Base-by-base conservation (phyloP, 202 grass and related monocot species). In the Cymbopogon flexuosus region DNA sequence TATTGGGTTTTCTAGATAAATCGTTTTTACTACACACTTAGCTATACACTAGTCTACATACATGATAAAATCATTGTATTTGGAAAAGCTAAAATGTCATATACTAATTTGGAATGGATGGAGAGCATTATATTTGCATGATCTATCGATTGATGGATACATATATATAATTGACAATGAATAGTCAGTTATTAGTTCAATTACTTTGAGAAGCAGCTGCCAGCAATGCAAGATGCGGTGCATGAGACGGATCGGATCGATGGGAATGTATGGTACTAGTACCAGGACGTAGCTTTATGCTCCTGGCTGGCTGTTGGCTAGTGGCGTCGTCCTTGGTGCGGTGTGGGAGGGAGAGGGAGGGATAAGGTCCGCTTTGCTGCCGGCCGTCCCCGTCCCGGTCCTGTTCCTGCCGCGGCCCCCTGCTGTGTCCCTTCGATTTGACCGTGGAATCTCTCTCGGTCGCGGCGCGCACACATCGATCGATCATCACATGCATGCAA, bases 361-460 rank as follows among this genome's bases (percentile, higher is more conserved):
- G n/a, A n/a, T 79, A 60, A 87, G 68, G 34, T 29, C 36, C 61
- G 63, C 23, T 84, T 72, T 65, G 64, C 65, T 27, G 77, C 12
- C 72, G 72, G 77, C 77, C 72, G 71, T 85, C 70, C 42, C 62
- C 49, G 49, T 54, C 51, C 51, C 52, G 52, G 72, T 81, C 72
- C 72, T 76, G 71, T 81, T 56, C 56, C 62, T 75, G 80, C 75
- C 36, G 12, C 16, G 12, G 68, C 41, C 68, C 13, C 40, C 68
- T 4, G 34, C 61, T 8, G 29, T 16, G 58, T 30, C 42, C 24
- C 72, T 46, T 29, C 65, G 67, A 89, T 35, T 78, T 78, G 88
- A 90, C 84, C 65, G 69, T 82, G 80, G 88, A 83, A 90, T 90
- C 88, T 86, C 88, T 86, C 70, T 75, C 65, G 65, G 70, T 52